Percentiles rank a stretch among this genome's conserved stretches.
phyloP scores from a whole-genome alignment of 2,329 filamentous ascomycete species.

The Claviceps sorghi region DNA sequence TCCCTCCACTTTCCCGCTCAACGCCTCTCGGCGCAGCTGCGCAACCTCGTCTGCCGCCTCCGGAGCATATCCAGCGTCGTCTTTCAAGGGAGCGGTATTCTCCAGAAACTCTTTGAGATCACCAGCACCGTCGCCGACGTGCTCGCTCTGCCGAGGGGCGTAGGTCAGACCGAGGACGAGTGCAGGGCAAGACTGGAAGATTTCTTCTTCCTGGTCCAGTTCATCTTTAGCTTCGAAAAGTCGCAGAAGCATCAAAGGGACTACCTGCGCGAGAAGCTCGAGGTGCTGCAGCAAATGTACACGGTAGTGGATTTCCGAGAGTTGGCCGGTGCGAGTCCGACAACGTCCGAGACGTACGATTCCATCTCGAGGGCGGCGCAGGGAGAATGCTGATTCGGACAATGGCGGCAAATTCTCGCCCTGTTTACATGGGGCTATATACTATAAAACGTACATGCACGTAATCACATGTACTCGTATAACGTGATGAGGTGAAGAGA shows the following conservation, averaged over 20 bases:
- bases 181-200: conserved; percentile 35
- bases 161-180: conserved; percentile 24
- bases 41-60: conserved; percentile 21
- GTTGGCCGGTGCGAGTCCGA: conserved; percentile 13
- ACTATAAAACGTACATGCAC: no score
- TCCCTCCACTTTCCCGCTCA: conserved; percentile 25
- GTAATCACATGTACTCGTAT: no score
- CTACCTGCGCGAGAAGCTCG: conserved; percentile 25
- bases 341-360: conserved; percentile 1
- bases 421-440: no score
- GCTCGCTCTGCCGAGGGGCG: conserved; percentile 33
- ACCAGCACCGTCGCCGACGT: conserved; percentile 46
- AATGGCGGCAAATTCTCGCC: no score
- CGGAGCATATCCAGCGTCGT: conserved; percentile 29
- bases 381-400: background rate
- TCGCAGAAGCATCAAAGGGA: conserved; percentile 30
- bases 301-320: conserved; percentile 15
- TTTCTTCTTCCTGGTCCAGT: conserved; percentile 36
- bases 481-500: no score
- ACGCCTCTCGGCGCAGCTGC: conserved; percentile 24
- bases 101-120: conserved; percentile 46
- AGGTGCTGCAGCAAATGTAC: conserved; percentile 18
- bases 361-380: conserved; percentile 1
- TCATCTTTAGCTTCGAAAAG: conserved; percentile 33
- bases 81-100: conserved; percentile 40